Evolutionary conservation across 1,139 yeast species (phyloP), one percentile per base, ranked within the genome.

Genomic region (Suhomyces kunorum): DNA sequence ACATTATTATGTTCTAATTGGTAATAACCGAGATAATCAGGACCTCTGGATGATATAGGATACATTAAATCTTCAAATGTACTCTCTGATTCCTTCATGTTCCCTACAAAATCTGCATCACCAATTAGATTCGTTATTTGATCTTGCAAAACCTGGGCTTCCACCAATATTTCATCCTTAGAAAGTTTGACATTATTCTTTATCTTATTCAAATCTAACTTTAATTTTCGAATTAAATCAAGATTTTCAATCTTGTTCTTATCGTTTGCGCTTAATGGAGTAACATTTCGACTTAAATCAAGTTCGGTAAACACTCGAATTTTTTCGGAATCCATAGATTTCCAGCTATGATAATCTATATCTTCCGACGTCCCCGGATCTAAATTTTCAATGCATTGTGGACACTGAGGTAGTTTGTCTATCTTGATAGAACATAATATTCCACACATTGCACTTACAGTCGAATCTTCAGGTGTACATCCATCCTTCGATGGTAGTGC

Each of bases 121-220:
- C 29, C 36, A 17, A 7, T 17, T 16, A 47, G 24, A 2, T 12
- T 30, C 5, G 35, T 36, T 13, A 49, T 40, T 28, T 45, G 36
- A 8, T 14, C 23, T 28, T 44, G 36, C 6, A 44, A 38, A 8
- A n/a, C 15, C 13, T 19, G 22, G 4, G 36, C 15, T 17, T 37
- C 34, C 43, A 8, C 40, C 37, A 44, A 9, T 16, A 47, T 54
- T 23, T 53, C 53, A 15, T 49, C 56, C 12, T 31, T 34, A 5
- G 56, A 30, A 5, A 50, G 45, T 42, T 67, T 68, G 3, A 65
- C 58, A 35, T 58, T 61, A 39, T 68, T 68, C 26, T 60, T 64
- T 8, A 65, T 44, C 34, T 51, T 58, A 6, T 50, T 38, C 17
- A 67, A 42, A 17, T 55, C 48, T 11, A 39, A 37, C 42, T 59